Base-by-base conservation (phyloP, 805 yeast species). In the Zygosaccharomyces lentus region DNA sequence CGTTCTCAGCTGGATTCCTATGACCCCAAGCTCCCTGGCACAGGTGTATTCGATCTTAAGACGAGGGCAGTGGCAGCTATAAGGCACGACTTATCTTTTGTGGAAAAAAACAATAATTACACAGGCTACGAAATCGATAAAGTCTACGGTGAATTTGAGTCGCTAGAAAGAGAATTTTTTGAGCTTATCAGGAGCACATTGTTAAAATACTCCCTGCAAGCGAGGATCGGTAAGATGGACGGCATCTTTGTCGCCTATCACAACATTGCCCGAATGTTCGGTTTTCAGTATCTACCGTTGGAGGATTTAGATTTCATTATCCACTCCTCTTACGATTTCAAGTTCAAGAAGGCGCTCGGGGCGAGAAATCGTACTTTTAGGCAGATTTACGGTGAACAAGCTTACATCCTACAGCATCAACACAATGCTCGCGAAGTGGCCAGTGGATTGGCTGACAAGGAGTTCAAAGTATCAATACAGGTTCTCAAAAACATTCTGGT, bases 141-240 rank as follows among this genome's bases (percentile, higher is more conserved):
- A 53, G 66, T 76, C 4, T 64, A 67, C 40, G 98, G 97, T 0
- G 62, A 65, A 31, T 80, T 66, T 59, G 96, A 88, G 62, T 84
- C 95, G n/a, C 86, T 80, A 62, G 88, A 85, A 55, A 71, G 90
- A 15, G 99, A 91, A 59, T 74, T 76, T 61, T 73, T 70, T 50
- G 98, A 91, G 58, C 73, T 91, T 56, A 77, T 82, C 13, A 69
- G 86, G 47, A 77, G 91, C 1, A 83, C 93, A 0, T 67, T 91
- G 66, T 69, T 91, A 55, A 91, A 91, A 66, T 91, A 91, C 60
- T 77, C 86, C 2, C 72, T 91, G 53, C 98, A 93, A 65, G 98
- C 96, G 0, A 74, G 97, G 51, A 85, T 91, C 34, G 99, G 98
- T 2, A 81, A 85, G 56, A 91, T 93, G 98, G 97, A 90, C 65